A percentile compares a stretch with the other conserved stretches of the same genome.
Conservation (phyloP, 2,329 filamentous ascomycete species). For the Colletotrichum cordylinicola region DNA sequence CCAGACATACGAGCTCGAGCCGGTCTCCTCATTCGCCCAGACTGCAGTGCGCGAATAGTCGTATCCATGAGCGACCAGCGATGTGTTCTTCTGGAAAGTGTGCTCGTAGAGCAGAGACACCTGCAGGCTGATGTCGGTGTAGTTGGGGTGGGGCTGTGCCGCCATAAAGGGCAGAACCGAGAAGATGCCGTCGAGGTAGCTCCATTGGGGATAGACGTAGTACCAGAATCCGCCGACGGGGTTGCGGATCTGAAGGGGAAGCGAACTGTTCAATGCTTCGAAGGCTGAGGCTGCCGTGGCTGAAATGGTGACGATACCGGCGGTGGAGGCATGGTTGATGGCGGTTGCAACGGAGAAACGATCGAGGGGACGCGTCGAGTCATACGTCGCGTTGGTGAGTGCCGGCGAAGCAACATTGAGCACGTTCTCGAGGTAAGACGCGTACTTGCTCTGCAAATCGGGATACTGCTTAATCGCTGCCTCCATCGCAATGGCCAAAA, state of each 20-base stretch:
- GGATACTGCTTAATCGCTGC: conserved; percentile 22
- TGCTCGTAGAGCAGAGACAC: conserved; percentile 20
- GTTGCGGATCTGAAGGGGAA: conserved; percentile 32
- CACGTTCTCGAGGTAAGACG: conserved; percentile 17
- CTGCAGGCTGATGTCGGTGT: conserved; percentile 27
- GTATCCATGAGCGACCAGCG: conserved; percentile 21
- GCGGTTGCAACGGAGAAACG: conserved; percentile 27
- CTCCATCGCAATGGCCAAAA: conserved; percentile 26
- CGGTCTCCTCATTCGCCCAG: conserved; percentile 19
- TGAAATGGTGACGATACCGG: conserved; percentile 3
- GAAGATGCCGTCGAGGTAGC: conserved; percentile 60
- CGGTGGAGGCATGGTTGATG: conserved; percentile 11
- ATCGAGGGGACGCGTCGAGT: conserved; percentile 24
- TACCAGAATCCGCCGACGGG: conserved; percentile 41
- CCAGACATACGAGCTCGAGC: conserved; percentile 24
- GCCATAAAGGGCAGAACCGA: conserved; percentile 48
- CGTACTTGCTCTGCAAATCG: not conserved
- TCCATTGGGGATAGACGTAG: conserved; percentile 53
- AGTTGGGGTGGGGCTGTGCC: conserved; percentile 7
- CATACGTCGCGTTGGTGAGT: conserved; percentile 16
- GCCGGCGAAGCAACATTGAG: conserved; percentile 19
- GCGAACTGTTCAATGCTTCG: conserved; percentile 24
- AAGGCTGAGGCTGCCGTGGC: not conserved
- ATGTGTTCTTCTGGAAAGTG: conserved; percentile 15
- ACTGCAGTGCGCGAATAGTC: conserved; percentile 20